These are phyloP conservation scores for Euphorbia tirucalli DNA, from an alignment of 345 rosid genomes.

Conservation along the genomic window DNA sequence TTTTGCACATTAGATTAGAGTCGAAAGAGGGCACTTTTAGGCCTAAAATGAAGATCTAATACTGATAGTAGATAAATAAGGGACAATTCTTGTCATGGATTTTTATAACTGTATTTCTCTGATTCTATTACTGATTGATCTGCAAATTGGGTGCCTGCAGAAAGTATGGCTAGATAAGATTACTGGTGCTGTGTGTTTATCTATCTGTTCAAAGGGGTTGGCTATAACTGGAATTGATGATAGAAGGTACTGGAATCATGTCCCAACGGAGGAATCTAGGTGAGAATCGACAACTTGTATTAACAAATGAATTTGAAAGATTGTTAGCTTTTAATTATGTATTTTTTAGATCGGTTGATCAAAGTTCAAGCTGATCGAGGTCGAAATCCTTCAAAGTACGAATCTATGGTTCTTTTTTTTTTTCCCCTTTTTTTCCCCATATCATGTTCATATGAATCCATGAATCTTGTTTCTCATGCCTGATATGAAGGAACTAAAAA, in stretches of 20 bases:
- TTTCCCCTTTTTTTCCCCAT: background rate
- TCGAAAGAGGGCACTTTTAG: background rate
- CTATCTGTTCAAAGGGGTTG: conserved; percentile 64
- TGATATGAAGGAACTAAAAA: background rate
- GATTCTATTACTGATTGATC: conserved; percentile 15
- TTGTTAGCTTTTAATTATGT: conserved; percentile 24
- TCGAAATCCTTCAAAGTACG: conserved; percentile 23
- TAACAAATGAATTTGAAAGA: conserved; percentile 12
- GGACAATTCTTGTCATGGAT: conserved; percentile 1
- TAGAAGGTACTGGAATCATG: conserved; percentile 87
- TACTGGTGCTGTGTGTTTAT: conserved; percentile 64
- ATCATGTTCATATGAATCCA: background rate
- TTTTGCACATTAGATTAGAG: background rate
- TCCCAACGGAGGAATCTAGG: conserved; percentile 86
- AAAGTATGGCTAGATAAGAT: conserved; percentile 77
- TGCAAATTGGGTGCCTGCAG: conserved; percentile 40
- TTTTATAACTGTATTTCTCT: background rate
- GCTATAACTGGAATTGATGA: conserved; percentile 84
- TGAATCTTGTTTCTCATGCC: conserved; percentile 1
- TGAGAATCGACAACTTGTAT: conserved; percentile 26
- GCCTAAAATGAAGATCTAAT: background rate
- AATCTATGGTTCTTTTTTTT: conserved; percentile 8
- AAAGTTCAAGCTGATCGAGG: conserved; percentile 19
- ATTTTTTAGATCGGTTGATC: conserved; percentile 29
- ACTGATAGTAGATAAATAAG: background rate